Evolutionary conservation across 2,329 filamentous ascomycete genomes (phyloP).

Genomic region (Aspergillus candidus): DNA sequence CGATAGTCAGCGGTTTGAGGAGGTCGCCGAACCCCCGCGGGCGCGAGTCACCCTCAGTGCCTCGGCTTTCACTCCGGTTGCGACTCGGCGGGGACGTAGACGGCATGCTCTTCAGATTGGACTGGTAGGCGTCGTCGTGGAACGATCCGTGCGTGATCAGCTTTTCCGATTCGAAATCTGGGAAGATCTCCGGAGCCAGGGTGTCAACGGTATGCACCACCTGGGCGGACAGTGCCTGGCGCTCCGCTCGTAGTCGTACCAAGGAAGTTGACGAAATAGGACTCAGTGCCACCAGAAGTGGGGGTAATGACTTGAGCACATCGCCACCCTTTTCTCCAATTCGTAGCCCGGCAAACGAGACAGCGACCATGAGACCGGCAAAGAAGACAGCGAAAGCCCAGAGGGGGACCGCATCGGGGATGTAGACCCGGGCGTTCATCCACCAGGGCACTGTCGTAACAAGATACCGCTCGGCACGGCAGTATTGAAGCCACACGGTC

Average conservation of each 20-base stretch:
- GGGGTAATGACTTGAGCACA: constrained; percentile 88
- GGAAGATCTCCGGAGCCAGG: constrained; percentile 90
- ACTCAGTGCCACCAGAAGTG: constrained; percentile 76
- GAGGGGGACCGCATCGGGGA: constrained; percentile 27
- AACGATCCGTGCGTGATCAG: no score
- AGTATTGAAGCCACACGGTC: constrained; percentile 70
- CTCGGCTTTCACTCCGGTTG: constrained; percentile 9
- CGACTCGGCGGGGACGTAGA: constrained; percentile 11
- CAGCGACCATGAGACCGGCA: constrained; percentile 66
- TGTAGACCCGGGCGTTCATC: constrained; percentile 66
- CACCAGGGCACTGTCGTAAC: constrained; percentile 76
- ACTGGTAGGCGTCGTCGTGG: constrained; percentile 7
- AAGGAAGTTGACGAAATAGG: constrained; percentile 81
- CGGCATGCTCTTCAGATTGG: constrained; percentile 19
- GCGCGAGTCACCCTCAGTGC: constrained; percentile 11
- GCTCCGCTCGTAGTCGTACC: constrained; percentile 65
- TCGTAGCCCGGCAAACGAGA: constrained; percentile 87
- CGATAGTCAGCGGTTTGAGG: constrained; percentile 13
- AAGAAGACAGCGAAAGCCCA: no score
- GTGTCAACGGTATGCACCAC: constrained; percentile 93
- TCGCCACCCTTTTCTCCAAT: constrained; percentile 99
- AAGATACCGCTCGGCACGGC: constrained; percentile 75
- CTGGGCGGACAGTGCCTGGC: constrained; percentile 68
- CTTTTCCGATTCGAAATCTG: constrained; percentile 72
- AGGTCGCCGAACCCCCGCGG: constrained; percentile 6